Conservation (phyloP, 306 rosid genomes). For the Delonix regia region DNA sequence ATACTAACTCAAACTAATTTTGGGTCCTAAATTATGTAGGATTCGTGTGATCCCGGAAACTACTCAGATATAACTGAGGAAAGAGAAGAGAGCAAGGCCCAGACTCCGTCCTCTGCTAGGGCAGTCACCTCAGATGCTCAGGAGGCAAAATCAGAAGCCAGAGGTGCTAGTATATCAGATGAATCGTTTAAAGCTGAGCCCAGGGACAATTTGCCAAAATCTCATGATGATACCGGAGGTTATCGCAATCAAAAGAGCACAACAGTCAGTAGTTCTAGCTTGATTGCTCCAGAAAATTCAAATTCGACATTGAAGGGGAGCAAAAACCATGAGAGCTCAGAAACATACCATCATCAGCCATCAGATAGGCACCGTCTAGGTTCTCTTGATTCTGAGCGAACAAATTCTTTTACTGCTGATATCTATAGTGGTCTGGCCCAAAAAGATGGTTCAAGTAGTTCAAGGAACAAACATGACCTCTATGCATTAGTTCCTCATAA, state of each 20-base stretch:
- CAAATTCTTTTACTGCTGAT: slow-evolving; percentile 40
- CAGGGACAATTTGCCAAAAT: slow-evolving; percentile 44
- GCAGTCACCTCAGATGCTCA: slow-evolving; percentile 41
- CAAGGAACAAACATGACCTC: slow-evolving; percentile 50
- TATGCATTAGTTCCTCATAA: slow-evolving; percentile 73
- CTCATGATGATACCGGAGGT: slow-evolving; percentile 41
- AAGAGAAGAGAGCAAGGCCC: slow-evolving; percentile 74
- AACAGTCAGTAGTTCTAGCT: slow-evolving; percentile 40
- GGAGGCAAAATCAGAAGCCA: slow-evolving; percentile 44
- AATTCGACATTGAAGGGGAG: slow-evolving; percentile 45
- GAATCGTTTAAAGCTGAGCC: slow-evolving; percentile 44
- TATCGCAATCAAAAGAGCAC: slow-evolving; percentile 37
- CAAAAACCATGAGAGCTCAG: slow-evolving; percentile 45
- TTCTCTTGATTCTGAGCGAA: slow-evolving; percentile 33
- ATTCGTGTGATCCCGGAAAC: slow-evolving; percentile 80
- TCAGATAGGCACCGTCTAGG: slow-evolving; percentile 41
- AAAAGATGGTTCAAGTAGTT: slow-evolving; percentile 45
- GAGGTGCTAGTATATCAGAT: slow-evolving; percentile 36
- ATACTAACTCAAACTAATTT: slow-evolving; percentile 25
- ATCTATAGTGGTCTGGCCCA: slow-evolving; percentile 34
- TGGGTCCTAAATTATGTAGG: slow-evolving; percentile 56
- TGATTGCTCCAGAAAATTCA: slow-evolving; percentile 54
- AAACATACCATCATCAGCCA: slow-evolving; percentile 40
- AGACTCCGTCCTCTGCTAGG: slow-evolving; percentile 40
- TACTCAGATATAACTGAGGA: slow-evolving; percentile 86